A percentile compares a stretch with the other conserved stretches of the same genome.
These are phyloP conservation scores for Candida dendrica DNA, from an alignment of 805 yeast genomes.

Conservation along the genomic window DNA sequence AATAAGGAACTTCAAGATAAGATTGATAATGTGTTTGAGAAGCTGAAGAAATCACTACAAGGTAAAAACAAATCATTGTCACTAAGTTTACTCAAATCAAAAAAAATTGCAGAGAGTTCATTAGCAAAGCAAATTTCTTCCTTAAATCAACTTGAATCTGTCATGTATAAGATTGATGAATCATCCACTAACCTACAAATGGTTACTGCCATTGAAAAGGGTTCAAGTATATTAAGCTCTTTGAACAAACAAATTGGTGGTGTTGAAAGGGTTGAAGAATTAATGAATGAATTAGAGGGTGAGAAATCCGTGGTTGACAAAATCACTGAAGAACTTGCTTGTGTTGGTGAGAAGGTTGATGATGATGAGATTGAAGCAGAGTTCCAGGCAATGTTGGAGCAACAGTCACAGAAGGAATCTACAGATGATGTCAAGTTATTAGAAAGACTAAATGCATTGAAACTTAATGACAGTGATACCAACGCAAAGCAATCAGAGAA, in stretches of 20 bases:
- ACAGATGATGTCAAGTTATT: conserved; percentile 11
- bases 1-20: conserved; percentile 16
- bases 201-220: conserved; percentile 28
- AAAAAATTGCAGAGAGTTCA: conserved; percentile 27
- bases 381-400: conserved; percentile 26
- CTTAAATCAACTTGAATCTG: conserved; percentile 29
- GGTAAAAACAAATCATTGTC: conserved; percentile 21
- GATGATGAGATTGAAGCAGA: conserved; percentile 30
- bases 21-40: conserved; percentile 10
- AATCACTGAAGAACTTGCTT: conserved; percentile 30
- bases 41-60: conserved; percentile 15
- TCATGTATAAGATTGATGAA: conserved; percentile 34
- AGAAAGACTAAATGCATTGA: conserved; percentile 17
- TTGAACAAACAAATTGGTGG: conserved; percentile 37
- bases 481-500: background rate
- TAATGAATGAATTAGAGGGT: conserved; percentile 33
- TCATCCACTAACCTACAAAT: conserved; percentile 34
- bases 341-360: conserved; percentile 14
- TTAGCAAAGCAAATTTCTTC: conserved; percentile 24
- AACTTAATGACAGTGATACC: conserved; percentile 6
- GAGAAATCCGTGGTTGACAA: conserved; percentile 29
- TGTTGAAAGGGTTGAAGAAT: conserved; percentile 32
- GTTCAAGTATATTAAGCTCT: conserved; percentile 26
- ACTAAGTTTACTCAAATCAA: conserved; percentile 25
- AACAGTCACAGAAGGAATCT: conserved; percentile 7